Evolutionary conservation across 345 rosid species (phyloP).

Genomic region (Rhizophora mangle): DNA sequence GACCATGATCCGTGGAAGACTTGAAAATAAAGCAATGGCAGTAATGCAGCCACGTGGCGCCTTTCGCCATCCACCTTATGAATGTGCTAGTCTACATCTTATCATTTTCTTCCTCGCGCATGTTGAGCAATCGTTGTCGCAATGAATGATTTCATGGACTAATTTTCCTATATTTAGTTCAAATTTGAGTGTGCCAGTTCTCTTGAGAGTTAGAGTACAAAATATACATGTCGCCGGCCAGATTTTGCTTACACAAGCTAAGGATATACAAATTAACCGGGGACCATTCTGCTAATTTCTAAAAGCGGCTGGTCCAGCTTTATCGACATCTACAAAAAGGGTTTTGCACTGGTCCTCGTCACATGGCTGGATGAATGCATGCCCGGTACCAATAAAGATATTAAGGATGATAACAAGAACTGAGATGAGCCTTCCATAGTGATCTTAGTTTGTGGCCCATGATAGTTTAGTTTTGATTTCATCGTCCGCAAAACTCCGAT

Average conservation of each 20-base stretch:
- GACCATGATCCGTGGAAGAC: constrained; percentile 45
- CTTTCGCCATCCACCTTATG: constrained; percentile 23
- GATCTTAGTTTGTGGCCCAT: too few species aligned
- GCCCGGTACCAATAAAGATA: constrained; percentile 18
- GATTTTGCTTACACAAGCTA: constrained; percentile 4
- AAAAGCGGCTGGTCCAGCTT: constrained; percentile 41
- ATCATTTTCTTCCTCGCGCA: constrained; percentile 32
- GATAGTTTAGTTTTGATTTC: too few species aligned
- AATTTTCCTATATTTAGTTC: constrained; percentile 2
- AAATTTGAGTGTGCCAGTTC: not conserved
- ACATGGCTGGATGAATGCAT: constrained; percentile 40
- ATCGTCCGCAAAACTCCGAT: too few species aligned
- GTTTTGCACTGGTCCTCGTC: constrained; percentile 26
- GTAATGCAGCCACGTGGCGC: constrained; percentile 35
- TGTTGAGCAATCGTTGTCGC: constrained; percentile 32
- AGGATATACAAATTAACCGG: constrained; percentile 7
- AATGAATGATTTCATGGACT: constrained; percentile 11
- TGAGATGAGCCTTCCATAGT: not conserved
- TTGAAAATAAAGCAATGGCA: constrained; percentile 49
- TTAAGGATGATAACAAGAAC: constrained; percentile 2
- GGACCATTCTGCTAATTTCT: constrained; percentile 34
- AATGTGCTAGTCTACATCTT: constrained; percentile 32
- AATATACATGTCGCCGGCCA: too few species aligned
- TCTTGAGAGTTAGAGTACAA: too few species aligned
- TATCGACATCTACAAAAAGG: constrained; percentile 53